Conservation (phyloP, 768 basidiomycete species). For the Leccinum rimulosum region DNA sequence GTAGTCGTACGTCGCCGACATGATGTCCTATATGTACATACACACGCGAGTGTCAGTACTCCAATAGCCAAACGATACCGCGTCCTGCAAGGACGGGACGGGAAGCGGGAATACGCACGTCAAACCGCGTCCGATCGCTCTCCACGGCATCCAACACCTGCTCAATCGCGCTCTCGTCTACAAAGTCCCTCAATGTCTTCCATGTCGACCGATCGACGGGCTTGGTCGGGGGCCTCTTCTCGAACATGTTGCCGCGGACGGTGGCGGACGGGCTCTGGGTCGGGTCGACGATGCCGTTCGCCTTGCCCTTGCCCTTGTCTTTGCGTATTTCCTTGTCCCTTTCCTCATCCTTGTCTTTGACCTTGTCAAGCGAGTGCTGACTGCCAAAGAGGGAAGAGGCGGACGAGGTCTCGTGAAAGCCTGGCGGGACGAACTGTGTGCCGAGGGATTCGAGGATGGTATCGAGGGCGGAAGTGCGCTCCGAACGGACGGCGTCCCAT, state of each 20-base stretch:
- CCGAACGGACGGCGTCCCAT: conserved; percentile 66
- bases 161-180: conserved; percentile 80
- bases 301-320: conserved; percentile 10
- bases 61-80: neutral
- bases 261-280: conserved; percentile 31
- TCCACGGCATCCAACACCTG: conserved; percentile 74
- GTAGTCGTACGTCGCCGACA: conserved; percentile 64
- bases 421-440: conserved; percentile 70
- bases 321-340: neutral
- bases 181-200: conserved; percentile 85
- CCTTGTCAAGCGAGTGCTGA: conserved; percentile 52
- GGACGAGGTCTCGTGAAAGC: conserved; percentile 64
- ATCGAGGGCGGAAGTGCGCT: conserved; percentile 64
- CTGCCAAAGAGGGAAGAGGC: conserved; percentile 81
- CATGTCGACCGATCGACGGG: conserved; percentile 54
- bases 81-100: neutral
- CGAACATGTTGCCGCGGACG: conserved; percentile 24
- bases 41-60: neutral
- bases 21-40: conserved; percentile 45
- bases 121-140: conserved; percentile 60
- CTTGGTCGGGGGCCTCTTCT: conserved; percentile 17
- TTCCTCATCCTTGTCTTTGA: neutral
- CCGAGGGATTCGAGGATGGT: conserved; percentile 69
- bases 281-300: conserved; percentile 39
- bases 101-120: conserved; percentile 44